These are phyloP conservation scores for Phytophthora fragariaefolia DNA, from an alignment of 352 stramenopile species.

Conservation along the genomic window DNA sequence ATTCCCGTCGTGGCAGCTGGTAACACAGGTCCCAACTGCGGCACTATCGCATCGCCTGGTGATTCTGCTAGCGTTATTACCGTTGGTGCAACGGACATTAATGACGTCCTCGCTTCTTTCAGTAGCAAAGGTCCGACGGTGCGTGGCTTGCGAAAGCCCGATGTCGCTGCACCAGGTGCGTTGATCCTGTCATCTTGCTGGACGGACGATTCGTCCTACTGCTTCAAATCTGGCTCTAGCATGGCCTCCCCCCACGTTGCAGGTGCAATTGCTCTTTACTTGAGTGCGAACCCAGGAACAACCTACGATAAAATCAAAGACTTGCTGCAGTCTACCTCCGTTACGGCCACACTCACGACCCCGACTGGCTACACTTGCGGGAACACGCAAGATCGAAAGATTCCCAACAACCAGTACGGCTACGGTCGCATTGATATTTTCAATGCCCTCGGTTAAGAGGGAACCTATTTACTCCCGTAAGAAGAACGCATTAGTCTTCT, in stretches of 20 bases:
- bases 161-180: conserved; percentile 56
- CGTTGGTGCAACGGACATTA: conserved; percentile 62
- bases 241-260: conserved; percentile 72
- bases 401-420: conserved; percentile 71
- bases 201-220: conserved; percentile 54
- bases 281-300: conserved; percentile 45
- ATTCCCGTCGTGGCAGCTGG: conserved; percentile 65
- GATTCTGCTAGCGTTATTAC: conserved; percentile 67
- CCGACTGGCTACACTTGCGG: conserved; percentile 47
- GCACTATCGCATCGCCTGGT: conserved; percentile 56
- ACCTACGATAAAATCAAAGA: conserved; percentile 54
- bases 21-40: conserved; percentile 60
- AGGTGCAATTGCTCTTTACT: conserved; percentile 59
- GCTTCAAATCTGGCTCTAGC: conserved; percentile 67
- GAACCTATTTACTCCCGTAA: neutral
- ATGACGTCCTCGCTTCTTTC: conserved; percentile 48
- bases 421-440: conserved; percentile 58
- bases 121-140: conserved; percentile 66
- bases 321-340: conserved; percentile 38
- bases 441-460: conserved; percentile 30
- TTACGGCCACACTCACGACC: conserved; percentile 37
- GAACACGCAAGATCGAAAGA: conserved; percentile 42
- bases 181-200: conserved; percentile 59
- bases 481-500: too few relatives aligned
- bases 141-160: conserved; percentile 53